Conservation (phyloP, 2,329 filamentous ascomycete genomes). For the Ciborinia camelliae region DNA sequence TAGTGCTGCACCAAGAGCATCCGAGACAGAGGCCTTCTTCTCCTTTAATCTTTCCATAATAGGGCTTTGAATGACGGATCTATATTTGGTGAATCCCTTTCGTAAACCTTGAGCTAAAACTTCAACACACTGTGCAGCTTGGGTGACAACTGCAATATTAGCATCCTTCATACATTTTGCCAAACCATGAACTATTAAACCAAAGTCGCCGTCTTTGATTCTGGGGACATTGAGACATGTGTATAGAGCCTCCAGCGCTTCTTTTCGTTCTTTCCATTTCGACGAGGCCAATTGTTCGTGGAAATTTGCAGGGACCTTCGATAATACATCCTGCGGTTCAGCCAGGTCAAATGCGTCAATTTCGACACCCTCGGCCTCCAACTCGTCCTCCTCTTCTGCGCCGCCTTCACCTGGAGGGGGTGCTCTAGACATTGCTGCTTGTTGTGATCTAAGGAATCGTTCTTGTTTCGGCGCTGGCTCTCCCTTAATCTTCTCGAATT, state of each 20-base stretch:
- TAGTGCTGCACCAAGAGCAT: slow-evolving; percentile 80
- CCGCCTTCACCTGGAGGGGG: slow-evolving; percentile 57
- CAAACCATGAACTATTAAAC: slow-evolving; percentile 76
- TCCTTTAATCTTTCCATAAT: slow-evolving; percentile 97
- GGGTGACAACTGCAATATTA: slow-evolving; percentile 89
- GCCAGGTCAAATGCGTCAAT: slow-evolving; percentile 78
- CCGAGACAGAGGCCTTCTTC: slow-evolving; percentile 86
- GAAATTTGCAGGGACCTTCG: slow-evolving; percentile 79
- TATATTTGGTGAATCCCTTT: slow-evolving; percentile 74
- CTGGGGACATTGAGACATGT: slow-evolving; percentile 75
- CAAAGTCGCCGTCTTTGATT: slow-evolving; percentile 88
- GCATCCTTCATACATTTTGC: slow-evolving; percentile 99
- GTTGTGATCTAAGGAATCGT: slow-evolving; percentile 80
- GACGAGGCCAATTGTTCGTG: slow-evolving; percentile 80
- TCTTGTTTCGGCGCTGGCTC: slow-evolving; percentile 88
- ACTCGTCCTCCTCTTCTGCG: slow-evolving; percentile 55
- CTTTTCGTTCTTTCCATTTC: slow-evolving; percentile 98
- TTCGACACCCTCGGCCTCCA: slow-evolving; percentile 58
- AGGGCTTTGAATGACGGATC: slow-evolving; percentile 74
- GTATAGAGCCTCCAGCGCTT: slow-evolving; percentile 80
- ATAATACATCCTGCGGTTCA: slow-evolving; percentile 81
- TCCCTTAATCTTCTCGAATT: slow-evolving; percentile 90
- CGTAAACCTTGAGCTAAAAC: slow-evolving; percentile 82
- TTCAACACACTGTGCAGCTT: slow-evolving; percentile 91
- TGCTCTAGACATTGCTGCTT: slow-evolving; percentile 74